Percentiles rank a stretch among this genome's conserved stretches.
phyloP scores from a whole-genome alignment of 352 stramenopile species.

The Pythium phragmiticola region DNA sequence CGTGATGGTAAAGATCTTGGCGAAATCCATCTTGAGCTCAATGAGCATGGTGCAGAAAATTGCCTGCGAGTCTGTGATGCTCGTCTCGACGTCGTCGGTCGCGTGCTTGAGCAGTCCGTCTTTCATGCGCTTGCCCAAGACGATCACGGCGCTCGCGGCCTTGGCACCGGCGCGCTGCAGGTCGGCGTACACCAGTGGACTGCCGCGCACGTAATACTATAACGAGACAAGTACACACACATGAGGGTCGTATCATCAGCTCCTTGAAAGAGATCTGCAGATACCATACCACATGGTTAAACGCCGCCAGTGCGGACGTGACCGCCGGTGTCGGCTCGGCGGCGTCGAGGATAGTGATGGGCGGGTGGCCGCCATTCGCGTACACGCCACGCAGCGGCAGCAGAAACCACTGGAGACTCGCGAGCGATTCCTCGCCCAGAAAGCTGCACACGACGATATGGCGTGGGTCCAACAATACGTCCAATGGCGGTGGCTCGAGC shows the following conservation, averaged over 20 bases:
- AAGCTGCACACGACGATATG: constrained; percentile 87
- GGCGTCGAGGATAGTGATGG: constrained; percentile 79
- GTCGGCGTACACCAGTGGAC: constrained; percentile 72
- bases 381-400: constrained; percentile 58
- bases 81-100: constrained; percentile 61
- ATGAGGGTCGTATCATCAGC: not conserved
- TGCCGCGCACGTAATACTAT: constrained; percentile 82
- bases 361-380: constrained; percentile 43
- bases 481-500: constrained; percentile 53
- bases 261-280: not conserved
- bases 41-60: constrained; percentile 88
- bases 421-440: constrained; percentile 70
- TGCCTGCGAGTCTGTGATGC: constrained; percentile 75
- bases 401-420: constrained; percentile 78
- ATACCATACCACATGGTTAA: constrained; percentile 66
- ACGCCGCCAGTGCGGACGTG: constrained; percentile 43
- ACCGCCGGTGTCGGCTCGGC: constrained; percentile 56
- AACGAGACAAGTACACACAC: not conserved
- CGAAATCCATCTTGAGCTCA: constrained; percentile 86
- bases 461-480: constrained; percentile 55
- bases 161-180: constrained; percentile 81
- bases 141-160: constrained; percentile 71
- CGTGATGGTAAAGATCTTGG: constrained; percentile 83
- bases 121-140: constrained; percentile 71
- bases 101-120: constrained; percentile 30